Percentiles rank a stretch among this genome's conserved stretches.
These are phyloP conservation scores for Geranium brycei DNA, from an alignment of 345 rosid species.

Conservation along the genomic window DNA sequence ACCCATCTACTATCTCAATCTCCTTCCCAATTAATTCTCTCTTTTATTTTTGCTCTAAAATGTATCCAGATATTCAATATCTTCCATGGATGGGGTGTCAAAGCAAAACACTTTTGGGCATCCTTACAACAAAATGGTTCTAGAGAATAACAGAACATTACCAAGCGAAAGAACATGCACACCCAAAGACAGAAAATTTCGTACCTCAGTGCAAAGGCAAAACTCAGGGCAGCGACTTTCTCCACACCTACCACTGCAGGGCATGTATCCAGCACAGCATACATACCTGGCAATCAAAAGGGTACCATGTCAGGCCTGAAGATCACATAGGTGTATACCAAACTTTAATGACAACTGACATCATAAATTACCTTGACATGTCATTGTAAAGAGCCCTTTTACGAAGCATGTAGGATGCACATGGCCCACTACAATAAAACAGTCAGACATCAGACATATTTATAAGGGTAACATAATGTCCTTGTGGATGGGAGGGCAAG, in stretches of 20 bases:
- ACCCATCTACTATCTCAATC: no score
- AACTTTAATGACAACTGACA: not conserved
- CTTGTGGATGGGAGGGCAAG: not conserved
- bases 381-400: conserved; percentile 92
- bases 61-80: no score
- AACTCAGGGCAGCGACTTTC: conserved; percentile 16
- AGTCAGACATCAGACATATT: not conserved
- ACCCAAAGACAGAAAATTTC: not conserved
- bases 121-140: not conserved
- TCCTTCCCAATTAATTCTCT: no score
- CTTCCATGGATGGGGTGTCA: no score
- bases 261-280: conserved; percentile 98
- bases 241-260: conserved; percentile 46
- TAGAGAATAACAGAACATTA: not conserved
- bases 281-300: conserved; percentile 45
- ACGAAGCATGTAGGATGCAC: conserved; percentile 87
- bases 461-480: not conserved
- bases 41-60: no score
- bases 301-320: conserved; percentile 3
- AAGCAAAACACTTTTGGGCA: not conserved
- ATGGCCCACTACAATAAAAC: conserved; percentile 54
- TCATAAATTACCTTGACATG: conserved; percentile 65
- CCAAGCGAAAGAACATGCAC: not conserved
- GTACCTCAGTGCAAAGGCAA: conserved; percentile 21
- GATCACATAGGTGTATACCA: not conserved